phyloP scores from a whole-genome alignment of 495 filamentous ascomycete species.

The Poronia punctata region DNA sequence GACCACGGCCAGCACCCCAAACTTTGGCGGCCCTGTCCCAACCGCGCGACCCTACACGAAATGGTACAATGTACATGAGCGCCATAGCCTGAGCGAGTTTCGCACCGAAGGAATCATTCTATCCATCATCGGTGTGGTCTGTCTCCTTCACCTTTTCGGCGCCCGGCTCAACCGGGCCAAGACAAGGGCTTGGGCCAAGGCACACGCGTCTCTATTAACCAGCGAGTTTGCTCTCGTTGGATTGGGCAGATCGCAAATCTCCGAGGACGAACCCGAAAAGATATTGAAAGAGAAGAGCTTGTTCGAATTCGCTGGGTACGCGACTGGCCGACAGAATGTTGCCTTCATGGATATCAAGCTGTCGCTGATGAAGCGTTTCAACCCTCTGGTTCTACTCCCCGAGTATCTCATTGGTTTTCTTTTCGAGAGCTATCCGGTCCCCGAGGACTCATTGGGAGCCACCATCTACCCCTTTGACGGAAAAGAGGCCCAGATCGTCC shows the following conservation, averaged over 20 bases:
- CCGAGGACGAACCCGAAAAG: conserved; percentile 45
- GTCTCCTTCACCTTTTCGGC: conserved; percentile 78
- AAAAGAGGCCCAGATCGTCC: conserved; percentile 68
- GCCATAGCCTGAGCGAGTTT: conserved; percentile 73
- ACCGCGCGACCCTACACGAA: conserved; percentile 65
- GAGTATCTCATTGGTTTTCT: conserved; percentile 68
- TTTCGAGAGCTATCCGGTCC: conserved; percentile 63
- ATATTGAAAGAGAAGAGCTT: conserved; percentile 75
- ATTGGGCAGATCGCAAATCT: conserved; percentile 46
- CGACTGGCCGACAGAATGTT: conserved; percentile 88
- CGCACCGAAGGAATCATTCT: conserved; percentile 78
- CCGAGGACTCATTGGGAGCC: conserved; percentile 65
- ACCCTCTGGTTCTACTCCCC: conserved; percentile 65
- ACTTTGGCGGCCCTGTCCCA: conserved; percentile 39
- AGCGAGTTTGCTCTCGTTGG: conserved; percentile 88
- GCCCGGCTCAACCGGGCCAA: conserved; percentile 69
- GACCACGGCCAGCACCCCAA: conserved; percentile 17
- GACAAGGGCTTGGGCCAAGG: conserved; percentile 71
- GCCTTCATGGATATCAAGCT: conserved; percentile 83
- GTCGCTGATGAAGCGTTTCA: conserved; percentile 80
- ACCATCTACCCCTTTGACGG: conserved; percentile 84
- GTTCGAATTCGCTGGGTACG: conserved; percentile 80
- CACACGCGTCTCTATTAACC: conserved; percentile 62
- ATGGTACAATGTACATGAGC: conserved; percentile 97
- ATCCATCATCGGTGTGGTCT: conserved; percentile 61